phyloP scores from a whole-genome alignment of 1,284 basidiomycete species.

The Cryptococcus depauperatus region DNA sequence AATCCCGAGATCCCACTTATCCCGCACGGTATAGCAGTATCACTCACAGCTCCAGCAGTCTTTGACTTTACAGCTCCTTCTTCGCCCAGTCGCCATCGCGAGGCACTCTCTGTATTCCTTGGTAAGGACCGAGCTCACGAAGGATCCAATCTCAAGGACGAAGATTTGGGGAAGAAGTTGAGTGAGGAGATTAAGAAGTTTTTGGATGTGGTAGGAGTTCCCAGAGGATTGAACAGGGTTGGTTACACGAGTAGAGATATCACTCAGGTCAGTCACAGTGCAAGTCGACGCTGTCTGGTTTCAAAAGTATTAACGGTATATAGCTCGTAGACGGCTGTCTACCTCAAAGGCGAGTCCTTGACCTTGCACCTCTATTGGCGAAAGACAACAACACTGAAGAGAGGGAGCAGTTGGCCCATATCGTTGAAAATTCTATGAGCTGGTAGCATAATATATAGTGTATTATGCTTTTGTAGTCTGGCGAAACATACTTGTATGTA shows the following conservation, averaged over 20 bases:
- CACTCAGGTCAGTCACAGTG: constrained; percentile 21
- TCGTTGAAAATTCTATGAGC: constrained; percentile 49
- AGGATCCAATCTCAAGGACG: constrained; percentile 67
- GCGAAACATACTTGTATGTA: background rate
- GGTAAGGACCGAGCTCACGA: constrained; percentile 59
- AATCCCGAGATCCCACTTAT: constrained; percentile 76
- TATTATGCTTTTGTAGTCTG: background rate
- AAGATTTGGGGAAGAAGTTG: constrained; percentile 69
- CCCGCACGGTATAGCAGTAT: constrained; percentile 82
- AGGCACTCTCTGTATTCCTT: constrained; percentile 77
- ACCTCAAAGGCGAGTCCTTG: constrained; percentile 41
- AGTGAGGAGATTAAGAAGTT: constrained; percentile 87
- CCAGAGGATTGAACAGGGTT: constrained; percentile 75
- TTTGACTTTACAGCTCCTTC: constrained; percentile 92
- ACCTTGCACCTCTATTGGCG: constrained; percentile 36
- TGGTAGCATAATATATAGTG: constrained; percentile 22
- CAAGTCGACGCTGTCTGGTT: too few species aligned
- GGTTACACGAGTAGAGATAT: constrained; percentile 56
- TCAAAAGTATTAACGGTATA: background rate
- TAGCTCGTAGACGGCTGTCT: constrained; percentile 41
- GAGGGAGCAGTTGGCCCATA: constrained; percentile 63
- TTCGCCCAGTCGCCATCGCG: constrained; percentile 79
- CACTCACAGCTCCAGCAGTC: constrained; percentile 78
- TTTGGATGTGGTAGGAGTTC: constrained; percentile 74
- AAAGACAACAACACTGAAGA: constrained; percentile 71